Evolutionary conservation across 2,329 filamentous ascomycete genomes (phyloP).

Genomic region (Hymenoscyphus salicellus): DNA sequence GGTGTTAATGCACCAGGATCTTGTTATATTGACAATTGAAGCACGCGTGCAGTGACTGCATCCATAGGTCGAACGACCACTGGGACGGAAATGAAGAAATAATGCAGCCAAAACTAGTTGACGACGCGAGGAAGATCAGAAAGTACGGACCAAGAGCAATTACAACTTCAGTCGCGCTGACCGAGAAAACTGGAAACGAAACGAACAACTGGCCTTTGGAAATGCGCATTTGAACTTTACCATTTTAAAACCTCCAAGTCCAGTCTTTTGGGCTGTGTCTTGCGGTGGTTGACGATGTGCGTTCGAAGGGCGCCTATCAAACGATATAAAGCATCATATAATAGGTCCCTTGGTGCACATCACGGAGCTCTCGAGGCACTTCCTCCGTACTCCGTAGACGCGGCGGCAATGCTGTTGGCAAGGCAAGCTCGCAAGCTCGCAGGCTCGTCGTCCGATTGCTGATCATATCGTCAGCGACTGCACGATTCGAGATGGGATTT

Average conservation of each 20-base stretch:
- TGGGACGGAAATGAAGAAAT: constrained; percentile 17
- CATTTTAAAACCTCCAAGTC: not conserved
- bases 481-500: constrained; percentile 12
- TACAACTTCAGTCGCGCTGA: not conserved
- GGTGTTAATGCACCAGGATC: constrained; percentile 17
- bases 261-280: not conserved
- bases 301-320: constrained; percentile 9
- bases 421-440: not conserved
- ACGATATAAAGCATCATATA: constrained; percentile 8
- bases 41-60: not conserved
- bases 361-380: not conserved
- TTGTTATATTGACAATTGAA: constrained; percentile 14
- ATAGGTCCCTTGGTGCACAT: not conserved
- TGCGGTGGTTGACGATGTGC: not conserved
- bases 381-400: not conserved
- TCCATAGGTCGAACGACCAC: constrained; percentile 8
- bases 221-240: not conserved
- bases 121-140: constrained; percentile 1
- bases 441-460: not conserved
- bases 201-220: not conserved
- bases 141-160: not conserved
- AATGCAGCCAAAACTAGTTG: constrained; percentile 13
- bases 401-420: not conserved
- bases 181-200: not conserved
- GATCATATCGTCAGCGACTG: constrained; percentile 2